phyloP scores from a whole-genome alignment of 768 basidiomycete species.

The Ramaria sp. region DNA sequence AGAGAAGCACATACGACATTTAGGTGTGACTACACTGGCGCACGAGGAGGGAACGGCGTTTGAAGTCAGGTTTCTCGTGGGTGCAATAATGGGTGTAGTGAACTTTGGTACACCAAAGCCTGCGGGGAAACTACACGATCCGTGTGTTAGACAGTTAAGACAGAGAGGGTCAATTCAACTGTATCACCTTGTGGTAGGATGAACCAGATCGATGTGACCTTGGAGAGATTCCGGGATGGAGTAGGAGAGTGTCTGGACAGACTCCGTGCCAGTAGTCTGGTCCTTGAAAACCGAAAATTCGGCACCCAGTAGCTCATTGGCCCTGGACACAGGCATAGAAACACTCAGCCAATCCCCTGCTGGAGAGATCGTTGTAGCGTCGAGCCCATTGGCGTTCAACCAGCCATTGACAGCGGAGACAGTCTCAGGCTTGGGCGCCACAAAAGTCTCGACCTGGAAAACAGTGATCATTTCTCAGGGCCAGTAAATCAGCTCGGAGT shows the following conservation, averaged over 20 bases:
- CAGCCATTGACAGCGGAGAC: constrained; percentile 17
- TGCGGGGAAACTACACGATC: not conserved
- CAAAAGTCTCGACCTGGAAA: constrained; percentile 21
- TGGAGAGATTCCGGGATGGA: constrained; percentile 18
- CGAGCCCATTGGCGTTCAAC: constrained; percentile 17
- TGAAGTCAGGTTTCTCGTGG: not conserved
- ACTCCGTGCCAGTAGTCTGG: constrained; percentile 13
- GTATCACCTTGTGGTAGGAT: constrained; percentile 19
- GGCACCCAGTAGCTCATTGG: constrained; percentile 20
- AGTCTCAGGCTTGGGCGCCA: constrained; percentile 16
- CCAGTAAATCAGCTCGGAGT: not conserved
- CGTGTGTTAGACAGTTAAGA: not conserved
- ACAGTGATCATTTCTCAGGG: not conserved
- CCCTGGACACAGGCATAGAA: constrained; percentile 17
- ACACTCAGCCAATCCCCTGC: constrained; percentile 22
- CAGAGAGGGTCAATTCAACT: too few relatives aligned
- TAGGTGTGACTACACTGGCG: constrained; percentile 20
- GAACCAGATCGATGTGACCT: constrained; percentile 19
- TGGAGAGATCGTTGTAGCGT: constrained; percentile 13
- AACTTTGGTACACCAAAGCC: not conserved
- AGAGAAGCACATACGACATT: constrained; percentile 14
- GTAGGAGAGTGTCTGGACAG: constrained; percentile 20
- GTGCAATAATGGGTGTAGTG: not conserved
- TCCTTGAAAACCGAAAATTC: constrained; percentile 18
- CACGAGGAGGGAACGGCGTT: constrained; percentile 24